These are phyloP conservation scores for Populus hybrid DNA, from an alignment of 441 rosid genomes.

Conservation along the genomic window DNA sequence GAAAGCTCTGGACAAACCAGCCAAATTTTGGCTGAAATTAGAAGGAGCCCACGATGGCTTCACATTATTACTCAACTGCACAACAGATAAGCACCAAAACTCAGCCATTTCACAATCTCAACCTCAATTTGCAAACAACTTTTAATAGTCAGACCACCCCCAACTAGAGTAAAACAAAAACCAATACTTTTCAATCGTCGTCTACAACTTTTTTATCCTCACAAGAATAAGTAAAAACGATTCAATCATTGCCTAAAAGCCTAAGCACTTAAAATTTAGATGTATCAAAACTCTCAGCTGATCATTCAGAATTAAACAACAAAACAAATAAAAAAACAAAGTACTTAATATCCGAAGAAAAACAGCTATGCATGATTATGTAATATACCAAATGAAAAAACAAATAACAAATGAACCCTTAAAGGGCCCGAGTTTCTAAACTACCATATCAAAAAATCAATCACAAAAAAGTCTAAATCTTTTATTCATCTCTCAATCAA, in stretches of 20 bases:
- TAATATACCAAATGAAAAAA: background rate
- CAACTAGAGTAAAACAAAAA: background rate
- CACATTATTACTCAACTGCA: conserved; percentile 49
- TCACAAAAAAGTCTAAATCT: background rate
- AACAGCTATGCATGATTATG: background rate
- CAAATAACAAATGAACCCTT: background rate
- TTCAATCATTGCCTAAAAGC: background rate
- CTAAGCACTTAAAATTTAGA: background rate
- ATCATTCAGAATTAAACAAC: background rate
- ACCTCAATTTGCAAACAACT: background rate
- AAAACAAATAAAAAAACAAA: background rate
- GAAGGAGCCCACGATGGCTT: conserved; percentile 49
- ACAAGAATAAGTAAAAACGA: background rate
- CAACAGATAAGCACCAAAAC: background rate
- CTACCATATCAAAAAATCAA: background rate
- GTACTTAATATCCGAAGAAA: background rate
- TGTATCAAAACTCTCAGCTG: background rate
- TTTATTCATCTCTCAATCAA: background rate
- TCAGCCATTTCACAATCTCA: background rate
- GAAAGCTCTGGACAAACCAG: conserved; percentile 71
- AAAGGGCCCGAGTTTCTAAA: background rate
- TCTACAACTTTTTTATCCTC: background rate
- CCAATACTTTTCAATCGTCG: background rate
- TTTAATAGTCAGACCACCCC: background rate
- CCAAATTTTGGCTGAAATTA: conserved; percentile 42